These are phyloP conservation scores for Fusarium musae DNA, from an alignment of 2,329 filamentous ascomycete genomes.

Conservation along the genomic window DNA sequence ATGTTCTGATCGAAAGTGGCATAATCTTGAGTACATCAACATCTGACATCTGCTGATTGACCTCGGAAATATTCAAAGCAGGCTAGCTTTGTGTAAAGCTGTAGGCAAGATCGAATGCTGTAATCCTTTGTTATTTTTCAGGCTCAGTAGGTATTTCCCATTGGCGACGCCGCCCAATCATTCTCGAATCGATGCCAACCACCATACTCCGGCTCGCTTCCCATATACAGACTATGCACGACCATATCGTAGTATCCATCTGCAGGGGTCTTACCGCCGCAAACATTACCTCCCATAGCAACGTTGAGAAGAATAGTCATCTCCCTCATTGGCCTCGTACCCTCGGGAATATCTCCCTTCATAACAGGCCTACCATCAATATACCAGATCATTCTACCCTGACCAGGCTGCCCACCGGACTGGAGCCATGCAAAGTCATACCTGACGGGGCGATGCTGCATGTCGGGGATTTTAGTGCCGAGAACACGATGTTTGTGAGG, in stretches of 20 bases:
- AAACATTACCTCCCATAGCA: constrained; percentile 72
- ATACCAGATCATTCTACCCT: constrained; percentile 67
- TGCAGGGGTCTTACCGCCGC: constrained; percentile 59
- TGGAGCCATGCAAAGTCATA: constrained; percentile 69
- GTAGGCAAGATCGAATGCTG: not conserved
- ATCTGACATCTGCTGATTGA: constrained; percentile 1
- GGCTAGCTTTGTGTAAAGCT: not conserved
- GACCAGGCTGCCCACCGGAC: constrained; percentile 54
- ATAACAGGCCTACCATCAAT: constrained; percentile 67
- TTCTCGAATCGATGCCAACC: constrained; percentile 65
- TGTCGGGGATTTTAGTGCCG: constrained; percentile 61
- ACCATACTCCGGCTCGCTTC: constrained; percentile 60
- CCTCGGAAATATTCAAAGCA: not conserved
- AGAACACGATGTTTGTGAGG: constrained; percentile 66
- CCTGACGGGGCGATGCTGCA: constrained; percentile 58
- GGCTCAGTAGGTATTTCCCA: constrained; percentile 49
- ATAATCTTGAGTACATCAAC: not conserved
- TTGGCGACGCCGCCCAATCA: constrained; percentile 56
- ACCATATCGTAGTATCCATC: constrained; percentile 68
- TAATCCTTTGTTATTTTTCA: not conserved
- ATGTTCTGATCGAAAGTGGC: not conserved
- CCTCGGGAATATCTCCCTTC: constrained; percentile 63
- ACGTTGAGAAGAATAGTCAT: constrained; percentile 68
- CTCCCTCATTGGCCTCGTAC: constrained; percentile 65
- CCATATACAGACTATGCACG: constrained; percentile 63